A percentile compares a stretch with the other conserved stretches of the same genome.
These are phyloP conservation scores for Talaromyces sp. DNA, from an alignment of 2,329 filamentous ascomycete species.

Conservation along the genomic window DNA sequence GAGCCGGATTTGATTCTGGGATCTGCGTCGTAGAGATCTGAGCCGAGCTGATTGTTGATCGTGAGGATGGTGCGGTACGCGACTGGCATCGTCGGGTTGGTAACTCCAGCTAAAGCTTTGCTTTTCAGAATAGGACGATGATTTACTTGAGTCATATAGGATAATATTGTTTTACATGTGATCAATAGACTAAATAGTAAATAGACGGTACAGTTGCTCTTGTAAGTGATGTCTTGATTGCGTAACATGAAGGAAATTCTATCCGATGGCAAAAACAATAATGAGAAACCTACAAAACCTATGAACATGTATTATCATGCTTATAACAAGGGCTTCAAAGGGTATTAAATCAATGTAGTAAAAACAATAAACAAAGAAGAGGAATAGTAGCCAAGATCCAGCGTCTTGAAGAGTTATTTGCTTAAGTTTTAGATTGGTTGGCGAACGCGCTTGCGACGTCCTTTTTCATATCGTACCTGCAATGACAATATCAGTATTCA, in stretches of 20 bases:
- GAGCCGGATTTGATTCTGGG: constrained; percentile 6
- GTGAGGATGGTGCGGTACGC: constrained; percentile 18
- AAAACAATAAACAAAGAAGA: background rate
- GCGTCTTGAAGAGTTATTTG: background rate
- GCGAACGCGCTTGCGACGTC: constrained; percentile 54
- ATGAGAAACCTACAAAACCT: background rate
- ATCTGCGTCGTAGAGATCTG: constrained; percentile 14
- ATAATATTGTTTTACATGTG: background rate
- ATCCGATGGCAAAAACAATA: background rate
- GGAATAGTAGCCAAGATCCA: background rate
- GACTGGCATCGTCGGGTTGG: constrained; percentile 12
- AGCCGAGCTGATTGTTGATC: constrained; percentile 13
- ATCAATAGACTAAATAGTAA: background rate
- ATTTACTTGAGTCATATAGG: background rate
- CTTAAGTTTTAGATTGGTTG: background rate
- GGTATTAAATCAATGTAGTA: background rate
- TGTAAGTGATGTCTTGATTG: background rate
- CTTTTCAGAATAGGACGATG: background rate
- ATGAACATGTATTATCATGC: no score
- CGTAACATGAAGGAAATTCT: background rate
- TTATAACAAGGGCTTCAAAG: background rate
- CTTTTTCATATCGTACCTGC: constrained; percentile 58
- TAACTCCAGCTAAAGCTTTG: background rate
- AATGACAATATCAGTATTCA: constrained; percentile 3
- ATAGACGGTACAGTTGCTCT: background rate